Percentiles rank a stretch among this genome's conserved stretches.
These are phyloP conservation scores for Tephrocybe sp. DNA, from an alignment of 768 basidiomycete genomes.

Conservation along the genomic window DNA sequence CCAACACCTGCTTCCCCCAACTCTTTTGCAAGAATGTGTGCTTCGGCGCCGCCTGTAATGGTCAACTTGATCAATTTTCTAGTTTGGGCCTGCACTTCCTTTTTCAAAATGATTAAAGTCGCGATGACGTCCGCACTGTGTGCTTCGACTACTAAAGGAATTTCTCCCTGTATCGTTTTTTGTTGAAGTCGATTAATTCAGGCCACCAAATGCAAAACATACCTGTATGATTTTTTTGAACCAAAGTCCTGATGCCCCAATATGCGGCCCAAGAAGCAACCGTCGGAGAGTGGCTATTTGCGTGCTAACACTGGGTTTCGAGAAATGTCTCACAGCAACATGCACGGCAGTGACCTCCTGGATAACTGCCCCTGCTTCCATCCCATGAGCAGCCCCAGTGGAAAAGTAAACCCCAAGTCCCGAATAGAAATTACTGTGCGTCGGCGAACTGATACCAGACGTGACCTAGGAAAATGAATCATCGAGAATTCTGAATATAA, in stretches of 20 bases:
- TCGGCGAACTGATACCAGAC: conserved; percentile 61
- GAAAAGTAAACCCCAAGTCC: conserved; percentile 71
- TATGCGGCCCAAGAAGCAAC: conserved; percentile 48
- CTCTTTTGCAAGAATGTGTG: conserved; percentile 66
- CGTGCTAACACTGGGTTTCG: conserved; percentile 67
- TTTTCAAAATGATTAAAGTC: conserved; percentile 66
- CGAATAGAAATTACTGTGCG: conserved; percentile 46
- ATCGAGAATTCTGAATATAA: neutral
- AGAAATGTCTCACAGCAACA: conserved; percentile 51
- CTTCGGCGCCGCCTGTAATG: conserved; percentile 65
- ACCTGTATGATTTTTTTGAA: conserved; percentile 47
- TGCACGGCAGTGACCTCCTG: conserved; percentile 67
- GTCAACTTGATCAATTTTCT: conserved; percentile 50
- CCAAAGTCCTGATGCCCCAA: conserved; percentile 38
- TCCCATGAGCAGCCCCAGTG: conserved; percentile 53
- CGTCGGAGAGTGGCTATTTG: conserved; percentile 72
- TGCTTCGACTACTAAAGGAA: conserved; percentile 74
- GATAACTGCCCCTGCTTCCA: conserved; percentile 61
- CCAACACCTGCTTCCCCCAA: conserved; percentile 50
- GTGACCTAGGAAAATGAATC: conserved; percentile 37
- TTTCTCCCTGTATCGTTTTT: conserved; percentile 44
- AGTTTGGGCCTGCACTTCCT: conserved; percentile 50
- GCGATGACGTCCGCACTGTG: conserved; percentile 83
- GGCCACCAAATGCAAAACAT: neutral
- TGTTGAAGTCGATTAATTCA: neutral